Evolutionary conservation across 2,329 filamentous ascomycete species (phyloP).

Genomic region (Fusarium penzigii): DNA sequence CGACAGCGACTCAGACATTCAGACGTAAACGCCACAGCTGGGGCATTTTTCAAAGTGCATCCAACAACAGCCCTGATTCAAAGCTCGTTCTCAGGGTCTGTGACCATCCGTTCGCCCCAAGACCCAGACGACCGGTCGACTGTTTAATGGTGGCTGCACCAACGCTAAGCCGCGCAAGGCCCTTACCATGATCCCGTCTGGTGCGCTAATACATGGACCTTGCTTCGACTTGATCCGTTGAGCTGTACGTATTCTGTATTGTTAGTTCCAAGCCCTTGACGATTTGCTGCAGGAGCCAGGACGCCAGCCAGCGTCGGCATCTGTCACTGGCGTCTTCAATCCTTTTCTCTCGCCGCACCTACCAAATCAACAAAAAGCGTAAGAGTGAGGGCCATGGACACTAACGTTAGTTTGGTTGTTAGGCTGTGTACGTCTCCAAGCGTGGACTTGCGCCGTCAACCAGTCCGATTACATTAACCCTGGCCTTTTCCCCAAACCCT

Average conservation of each 20-base stretch:
- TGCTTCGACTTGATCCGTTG: neutral
- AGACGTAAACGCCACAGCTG: conserved; percentile 22
- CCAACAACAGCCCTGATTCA: conserved; percentile 15
- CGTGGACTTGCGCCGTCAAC: conserved; percentile 13
- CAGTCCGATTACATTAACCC: conserved; percentile 18
- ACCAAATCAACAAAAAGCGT: neutral
- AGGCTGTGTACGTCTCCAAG: neutral
- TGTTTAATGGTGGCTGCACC: conserved; percentile 22
- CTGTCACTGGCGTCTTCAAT: conserved; percentile 11
- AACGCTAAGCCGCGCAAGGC: conserved; percentile 18
- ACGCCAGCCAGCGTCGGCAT: neutral
- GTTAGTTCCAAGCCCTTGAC: conserved; percentile 14
- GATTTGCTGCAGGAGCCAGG: conserved; percentile 19
- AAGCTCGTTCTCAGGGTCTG: conserved; percentile 20
- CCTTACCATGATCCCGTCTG: conserved; percentile 14
- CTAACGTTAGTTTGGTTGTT: neutral
- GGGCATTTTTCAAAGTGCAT: conserved; percentile 2
- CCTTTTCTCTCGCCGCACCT: neutral
- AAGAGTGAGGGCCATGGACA: neutral
- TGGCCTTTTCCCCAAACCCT: neutral
- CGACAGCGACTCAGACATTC: conserved; percentile 15
- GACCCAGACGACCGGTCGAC: conserved; percentile 20
- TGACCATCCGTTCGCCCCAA: conserved; percentile 16
- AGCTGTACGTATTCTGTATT: neutral
- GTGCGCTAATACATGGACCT: neutral